Evolutionary conservation across 2,329 filamentous ascomycete genomes (phyloP), one percentile per base, ranked within the genome.

Genomic region (Botrytis cinerea): DNA sequence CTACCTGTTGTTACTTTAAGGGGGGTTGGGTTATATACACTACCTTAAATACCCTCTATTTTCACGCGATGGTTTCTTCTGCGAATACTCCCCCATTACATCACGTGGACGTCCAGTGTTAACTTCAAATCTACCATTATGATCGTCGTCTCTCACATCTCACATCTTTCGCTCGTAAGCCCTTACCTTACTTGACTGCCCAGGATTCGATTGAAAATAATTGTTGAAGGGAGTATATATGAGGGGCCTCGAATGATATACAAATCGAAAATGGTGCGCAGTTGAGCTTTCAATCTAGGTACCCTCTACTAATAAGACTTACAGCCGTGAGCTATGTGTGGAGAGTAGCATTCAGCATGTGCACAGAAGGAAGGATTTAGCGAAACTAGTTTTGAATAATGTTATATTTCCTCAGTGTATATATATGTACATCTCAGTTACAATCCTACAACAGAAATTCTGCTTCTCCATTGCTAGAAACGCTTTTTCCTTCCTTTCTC

Each of bases 221-320:
- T 54, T 16, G 0, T 0, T 0, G 3, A 16, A 54, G 48, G 0
- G 51, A n/a, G 12, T 16, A 8, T 8, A 54, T 6, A 14, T 16
- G 7, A 5, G 2, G 12, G 25, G 14, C 14, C 3, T 0, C n/a
- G 14, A 54, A 54, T 7, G 4, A 48, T 10, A 6, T 54, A 12
- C 10, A n/a, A n/a, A 54, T 12, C 16, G 4, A 16, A 7, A 54
- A n/a, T 54, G 14, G 6, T 14, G 2, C 14, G 2, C 2, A 16
- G n/a, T 28, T 28, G 6, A 28, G n/a, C n/a, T 28, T 54, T 4
- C 18, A 8, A 20, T 46, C 8, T 7, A 22, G 18, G 9, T 0
- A 18, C 14, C 14, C 22, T 22, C 25, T 28, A 9, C 14, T 16
- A 18, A 28, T 28, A n/a, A 54, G 3, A 54, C n/a, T 28, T 6